These are phyloP conservation scores for Ganoderma meredithae DNA, from an alignment of 1,284 basidiomycete genomes.

Conservation along the genomic window DNA sequence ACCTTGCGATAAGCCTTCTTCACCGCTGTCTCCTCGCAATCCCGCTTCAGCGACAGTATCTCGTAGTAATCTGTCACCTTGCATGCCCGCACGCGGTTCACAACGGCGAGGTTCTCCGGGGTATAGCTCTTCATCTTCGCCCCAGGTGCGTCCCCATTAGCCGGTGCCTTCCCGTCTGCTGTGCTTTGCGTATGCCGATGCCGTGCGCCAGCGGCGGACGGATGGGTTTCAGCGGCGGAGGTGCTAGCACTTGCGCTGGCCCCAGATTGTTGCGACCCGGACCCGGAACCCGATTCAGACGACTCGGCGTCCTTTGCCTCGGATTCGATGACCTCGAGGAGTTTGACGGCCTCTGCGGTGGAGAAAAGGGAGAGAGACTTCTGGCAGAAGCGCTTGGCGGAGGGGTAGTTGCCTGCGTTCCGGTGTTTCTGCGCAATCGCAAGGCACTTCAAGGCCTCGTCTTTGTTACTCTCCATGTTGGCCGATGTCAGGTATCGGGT, in stretches of 20 bases:
- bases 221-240: slow-evolving; percentile 66
- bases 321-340: slow-evolving; percentile 72
- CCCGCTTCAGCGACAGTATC: slow-evolving; percentile 86
- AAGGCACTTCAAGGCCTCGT: slow-evolving; percentile 86
- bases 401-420: slow-evolving; percentile 72
- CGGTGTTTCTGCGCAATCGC: slow-evolving; percentile 79
- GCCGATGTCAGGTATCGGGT: neutral
- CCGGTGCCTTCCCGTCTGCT: slow-evolving; percentile 37
- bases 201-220: slow-evolving; percentile 71
- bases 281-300: slow-evolving; percentile 42
- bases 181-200: slow-evolving; percentile 56
- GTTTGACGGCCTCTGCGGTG: slow-evolving; percentile 78
- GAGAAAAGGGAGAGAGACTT: slow-evolving; percentile 89
- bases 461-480: slow-evolving; percentile 88
- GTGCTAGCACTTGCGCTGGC: slow-evolving; percentile 45
- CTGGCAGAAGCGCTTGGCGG: slow-evolving; percentile 90
- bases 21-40: slow-evolving; percentile 89
- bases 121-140: slow-evolving; percentile 82
- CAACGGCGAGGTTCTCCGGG: slow-evolving; percentile 83
- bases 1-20: slow-evolving; percentile 99
- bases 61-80: slow-evolving; percentile 94
- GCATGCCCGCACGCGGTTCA: slow-evolving; percentile 88
- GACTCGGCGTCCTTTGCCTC: slow-evolving; percentile 42
- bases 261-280: slow-evolving; percentile 39
- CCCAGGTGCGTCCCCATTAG: slow-evolving; percentile 47